A percentile compares a stretch with the other conserved stretches of the same genome.
These are phyloP conservation scores for Fusarium miscanthi DNA, from an alignment of 2,329 filamentous ascomycete species.

Conservation along the genomic window DNA sequence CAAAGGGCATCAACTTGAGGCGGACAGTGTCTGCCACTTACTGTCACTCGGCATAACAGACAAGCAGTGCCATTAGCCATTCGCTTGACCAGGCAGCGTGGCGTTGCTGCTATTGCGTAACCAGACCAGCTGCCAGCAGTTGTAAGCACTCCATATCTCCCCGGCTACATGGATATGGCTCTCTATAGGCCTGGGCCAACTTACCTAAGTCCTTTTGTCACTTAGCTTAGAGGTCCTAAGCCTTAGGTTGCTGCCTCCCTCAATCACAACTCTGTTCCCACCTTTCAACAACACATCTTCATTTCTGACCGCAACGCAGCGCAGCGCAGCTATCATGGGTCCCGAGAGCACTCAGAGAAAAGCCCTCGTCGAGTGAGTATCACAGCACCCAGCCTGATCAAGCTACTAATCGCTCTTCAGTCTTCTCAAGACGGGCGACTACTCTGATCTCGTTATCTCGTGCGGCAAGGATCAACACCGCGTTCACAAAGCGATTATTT, in stretches of 20 bases:
- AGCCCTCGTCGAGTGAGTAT: not conserved
- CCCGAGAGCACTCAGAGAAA: rapidly evolving
- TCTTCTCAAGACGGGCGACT: not conserved
- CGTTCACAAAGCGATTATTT: constrained; percentile 21
- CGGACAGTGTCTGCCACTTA: not conserved
- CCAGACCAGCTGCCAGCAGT: too few species aligned
- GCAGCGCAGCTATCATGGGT: rapidly evolving
- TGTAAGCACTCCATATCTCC: too few species aligned
- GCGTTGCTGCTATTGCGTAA: not conserved
- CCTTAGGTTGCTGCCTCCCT: not conserved
- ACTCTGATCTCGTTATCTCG: constrained; percentile 11
- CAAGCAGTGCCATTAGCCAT: rapidly evolving
- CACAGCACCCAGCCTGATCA: rapidly evolving
- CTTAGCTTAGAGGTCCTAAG: too few species aligned
- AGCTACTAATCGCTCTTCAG: not conserved
- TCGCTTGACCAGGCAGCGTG: not conserved
- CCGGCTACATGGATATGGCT: too few species aligned
- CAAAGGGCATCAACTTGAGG: not conserved
- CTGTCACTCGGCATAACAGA: rapidly evolving
- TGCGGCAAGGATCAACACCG: constrained; percentile 1
- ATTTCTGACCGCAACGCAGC: rapidly evolving
- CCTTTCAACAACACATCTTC: not conserved
- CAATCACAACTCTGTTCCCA: not conserved
- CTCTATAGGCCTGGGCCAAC: too few species aligned
- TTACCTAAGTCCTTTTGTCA: not conserved